Conservation (phyloP, 108 stramenopile genomes). For the Nannochloropsis gaditana region DNA sequence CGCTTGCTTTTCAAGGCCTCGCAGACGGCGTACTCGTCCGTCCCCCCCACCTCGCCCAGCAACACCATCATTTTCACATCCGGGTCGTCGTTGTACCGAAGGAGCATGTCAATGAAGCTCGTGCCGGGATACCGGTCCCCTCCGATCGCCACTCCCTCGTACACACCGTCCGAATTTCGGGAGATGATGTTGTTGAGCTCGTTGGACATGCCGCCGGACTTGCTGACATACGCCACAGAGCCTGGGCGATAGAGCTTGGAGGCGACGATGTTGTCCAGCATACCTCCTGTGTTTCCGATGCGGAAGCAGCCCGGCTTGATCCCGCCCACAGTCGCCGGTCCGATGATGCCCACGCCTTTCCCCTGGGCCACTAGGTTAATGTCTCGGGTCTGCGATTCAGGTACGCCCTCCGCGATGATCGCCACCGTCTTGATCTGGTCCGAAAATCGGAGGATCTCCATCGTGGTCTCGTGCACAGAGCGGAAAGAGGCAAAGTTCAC, state of each 20-base stretch:
- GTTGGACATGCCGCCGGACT: slow-evolving; percentile 81
- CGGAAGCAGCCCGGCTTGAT: slow-evolving; percentile 84
- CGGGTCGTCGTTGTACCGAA: slow-evolving; percentile 81
- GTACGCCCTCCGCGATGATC: slow-evolving; percentile 88
- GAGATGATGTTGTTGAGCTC: slow-evolving; percentile 84
- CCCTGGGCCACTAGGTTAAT: slow-evolving; percentile 65
- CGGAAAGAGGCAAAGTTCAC: slow-evolving; percentile 85
- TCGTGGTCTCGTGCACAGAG: slow-evolving; percentile 65
- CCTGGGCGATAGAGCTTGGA: slow-evolving; percentile 73
- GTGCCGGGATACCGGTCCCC: slow-evolving; percentile 83
- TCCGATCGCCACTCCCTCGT: slow-evolving; percentile 82
- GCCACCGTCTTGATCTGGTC: slow-evolving; percentile 75
- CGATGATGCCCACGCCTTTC: slow-evolving; percentile 75
- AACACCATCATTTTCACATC: slow-evolving; percentile 70
- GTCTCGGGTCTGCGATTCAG: slow-evolving; percentile 70
- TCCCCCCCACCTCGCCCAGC: slow-evolving; percentile 78
- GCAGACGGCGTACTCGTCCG: slow-evolving; percentile 85
- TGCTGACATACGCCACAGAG: slow-evolving; percentile 78
- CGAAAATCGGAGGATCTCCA: slow-evolving; percentile 65
- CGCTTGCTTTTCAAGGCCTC: slow-evolving; percentile 71
- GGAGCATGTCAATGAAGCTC: slow-evolving; percentile 75
- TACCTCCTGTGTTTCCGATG: slow-evolving; percentile 88
- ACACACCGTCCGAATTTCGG: slow-evolving; percentile 73
- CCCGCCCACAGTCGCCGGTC: slow-evolving; percentile 84
- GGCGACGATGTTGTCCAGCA: slow-evolving; percentile 86